Evolutionary conservation across 2,329 filamentous ascomycete species (phyloP).

Genomic region (Penicillium brevicompactum): DNA sequence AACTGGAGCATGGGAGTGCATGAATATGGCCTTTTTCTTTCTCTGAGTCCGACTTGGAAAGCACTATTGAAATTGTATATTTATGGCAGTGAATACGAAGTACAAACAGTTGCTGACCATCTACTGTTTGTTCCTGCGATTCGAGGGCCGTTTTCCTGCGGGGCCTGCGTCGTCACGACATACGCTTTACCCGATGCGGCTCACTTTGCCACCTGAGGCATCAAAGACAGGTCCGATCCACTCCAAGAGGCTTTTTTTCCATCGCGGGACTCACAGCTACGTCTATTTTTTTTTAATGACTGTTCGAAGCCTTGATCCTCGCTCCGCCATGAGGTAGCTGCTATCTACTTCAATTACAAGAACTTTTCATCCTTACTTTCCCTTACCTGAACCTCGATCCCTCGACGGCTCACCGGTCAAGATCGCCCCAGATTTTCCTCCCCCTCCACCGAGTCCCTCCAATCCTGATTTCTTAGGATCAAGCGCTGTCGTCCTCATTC

Average conservation of each 20-base stretch:
- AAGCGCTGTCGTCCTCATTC: conserved; percentile 19
- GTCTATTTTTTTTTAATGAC: conserved; percentile 21
- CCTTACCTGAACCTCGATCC: conserved; percentile 1
- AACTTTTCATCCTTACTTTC: neutral
- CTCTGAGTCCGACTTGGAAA: conserved; percentile 4
- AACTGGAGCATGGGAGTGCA: conserved; percentile 16
- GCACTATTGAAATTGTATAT: conserved; percentile 1
- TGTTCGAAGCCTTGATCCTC: conserved; percentile 24
- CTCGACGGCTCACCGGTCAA: conserved; percentile 20
- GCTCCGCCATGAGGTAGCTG: conserved; percentile 40
- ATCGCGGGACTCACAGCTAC: conserved; percentile 39
- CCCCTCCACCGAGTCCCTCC: conserved; percentile 27
- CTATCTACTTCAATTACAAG: conserved; percentile 22
- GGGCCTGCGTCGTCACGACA: conserved; percentile 20
- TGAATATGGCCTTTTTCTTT: conserved; percentile 10
- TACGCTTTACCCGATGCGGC: conserved; percentile 28
- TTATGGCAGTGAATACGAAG: conserved; percentile 5
- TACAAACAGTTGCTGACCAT: conserved; percentile 13
- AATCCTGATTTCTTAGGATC: conserved; percentile 17
- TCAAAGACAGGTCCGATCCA: conserved; percentile 31
- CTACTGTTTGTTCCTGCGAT: conserved; percentile 4
- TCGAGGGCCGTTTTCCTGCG: conserved; percentile 23
- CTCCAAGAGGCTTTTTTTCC: conserved; percentile 40
- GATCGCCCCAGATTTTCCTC: conserved; percentile 33
- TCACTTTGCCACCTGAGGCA: conserved; percentile 29